Evolutionary conservation across 768 basidiomycete genomes (phyloP), one percentile per base, ranked within the genome.

Genomic region (Piloderma croceum): DNA sequence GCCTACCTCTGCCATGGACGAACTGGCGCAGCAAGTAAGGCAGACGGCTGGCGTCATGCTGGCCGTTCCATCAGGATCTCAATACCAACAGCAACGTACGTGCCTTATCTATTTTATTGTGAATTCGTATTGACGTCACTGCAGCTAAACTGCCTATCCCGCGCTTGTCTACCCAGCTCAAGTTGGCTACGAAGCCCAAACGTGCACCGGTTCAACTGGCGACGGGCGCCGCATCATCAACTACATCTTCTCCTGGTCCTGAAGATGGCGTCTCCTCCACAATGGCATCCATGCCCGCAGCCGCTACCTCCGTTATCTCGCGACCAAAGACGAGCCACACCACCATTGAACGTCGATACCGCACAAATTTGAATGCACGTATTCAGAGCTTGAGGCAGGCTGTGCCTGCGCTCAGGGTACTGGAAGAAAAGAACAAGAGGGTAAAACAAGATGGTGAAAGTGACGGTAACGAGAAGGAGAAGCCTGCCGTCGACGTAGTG

Each of bases 271-370:
- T 50, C 63, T 2, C 48, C 61, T 4, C 60, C 73, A 0, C 54
- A 67, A 0, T 64, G n/a, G n/a, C 72, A 2, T 69, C 74, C 2
- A 68, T 70, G 18, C 67, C 73, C 7, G 67, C 54, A 5, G 48
- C 56, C n/a, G 53, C 55, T 1, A 24, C 43, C 22, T 21, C 44
- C 12, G 27, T 38, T 18, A 22, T 31, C 13, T 19, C 27, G n/a
- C 73, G 82, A 2, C 77, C 82, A n/a, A 91, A 90, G 64, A 90
- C 89, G 0, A 84, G 83, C 50, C 89, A 91, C 55, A 91, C 89
- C 3, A 90, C 88, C 17, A 90, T 91, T 44, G 89, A 91, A 61
- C 75, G 89, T 7, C 75, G 89, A 31, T 91, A 91, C 59, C 81
- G 89, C 41, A 90, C 89, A 1, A 91, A 91, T 56, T 70, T 91